These are phyloP conservation scores for Xylaria nigripes DNA, from an alignment of 495 filamentous ascomycete genomes.

Conservation along the genomic window DNA sequence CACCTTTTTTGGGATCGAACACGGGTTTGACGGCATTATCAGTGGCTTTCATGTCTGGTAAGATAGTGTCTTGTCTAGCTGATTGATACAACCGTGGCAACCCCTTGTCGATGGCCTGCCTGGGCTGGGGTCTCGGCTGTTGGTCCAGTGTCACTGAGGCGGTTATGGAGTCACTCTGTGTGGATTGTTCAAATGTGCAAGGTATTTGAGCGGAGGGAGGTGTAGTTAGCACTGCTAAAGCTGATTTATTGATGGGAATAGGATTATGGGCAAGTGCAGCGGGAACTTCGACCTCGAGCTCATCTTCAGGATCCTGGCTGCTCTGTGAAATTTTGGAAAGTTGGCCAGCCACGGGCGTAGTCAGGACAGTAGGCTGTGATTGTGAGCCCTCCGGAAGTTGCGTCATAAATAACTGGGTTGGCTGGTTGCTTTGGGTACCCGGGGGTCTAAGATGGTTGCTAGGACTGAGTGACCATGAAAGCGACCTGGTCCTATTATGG, in stretches of 20 bases:
- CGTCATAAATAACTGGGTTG: conserved; percentile 13
- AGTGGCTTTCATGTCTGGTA: conserved; percentile 2
- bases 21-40: background rate
- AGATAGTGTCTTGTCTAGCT: background rate
- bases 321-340: conserved; percentile 23
- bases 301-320: conserved; percentile 37
- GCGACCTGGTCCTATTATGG: background rate
- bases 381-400: conserved; percentile 17
- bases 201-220: conserved; percentile 38
- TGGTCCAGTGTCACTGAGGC: background rate
- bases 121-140: background rate
- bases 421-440: background rate
- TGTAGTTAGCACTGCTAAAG: conserved; percentile 17
- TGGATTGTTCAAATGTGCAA: conserved; percentile 22
- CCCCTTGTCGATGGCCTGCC: conserved; percentile 10
- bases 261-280: conserved; percentile 34
- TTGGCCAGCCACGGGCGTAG: background rate
- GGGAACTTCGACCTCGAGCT: conserved; percentile 48
- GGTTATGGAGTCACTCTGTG: background rate
- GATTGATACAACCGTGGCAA: conserved; percentile 14
- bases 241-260: conserved; percentile 15
- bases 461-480: conserved; percentile 11
- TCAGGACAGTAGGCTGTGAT: conserved; percentile 11
- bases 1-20: background rate
- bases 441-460: background rate